Percentiles rank a stretch among this genome's conserved stretches.
phyloP scores from a whole-genome alignment of 495 filamentous ascomycete genomes.

The Pyrenula massariospora region DNA sequence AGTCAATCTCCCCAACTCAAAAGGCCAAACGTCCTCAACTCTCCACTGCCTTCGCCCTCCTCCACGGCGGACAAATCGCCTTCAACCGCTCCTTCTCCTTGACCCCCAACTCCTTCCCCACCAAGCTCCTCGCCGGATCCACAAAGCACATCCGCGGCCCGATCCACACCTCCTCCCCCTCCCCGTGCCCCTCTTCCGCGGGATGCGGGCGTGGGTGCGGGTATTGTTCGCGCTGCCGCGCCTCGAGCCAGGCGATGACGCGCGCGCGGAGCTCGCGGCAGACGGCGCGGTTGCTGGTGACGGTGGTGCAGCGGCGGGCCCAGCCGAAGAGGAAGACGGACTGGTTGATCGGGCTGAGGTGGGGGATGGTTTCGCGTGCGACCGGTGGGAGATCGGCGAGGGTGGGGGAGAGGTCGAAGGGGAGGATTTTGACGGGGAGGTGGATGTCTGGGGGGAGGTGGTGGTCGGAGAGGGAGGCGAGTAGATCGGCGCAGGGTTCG shows the following conservation, averaged over 20 bases:
- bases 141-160: neutral
- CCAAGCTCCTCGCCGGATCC: neutral
- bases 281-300: conserved; percentile 55
- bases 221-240: neutral
- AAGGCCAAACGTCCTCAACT: too few species aligned
- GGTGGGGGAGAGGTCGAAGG: conserved; percentile 17
- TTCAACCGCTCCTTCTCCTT: neutral
- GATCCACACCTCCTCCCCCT: neutral
- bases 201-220: neutral
- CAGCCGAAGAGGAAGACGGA: conserved; percentile 63
- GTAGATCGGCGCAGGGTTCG: neutral
- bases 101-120: neutral
- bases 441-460: conserved; percentile 31
- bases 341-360: conserved; percentile 49
- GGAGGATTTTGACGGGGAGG: conserved; percentile 40
- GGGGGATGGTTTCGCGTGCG: conserved; percentile 23
- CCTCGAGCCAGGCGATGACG: neutral
- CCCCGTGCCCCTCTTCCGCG: too few species aligned
- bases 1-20: too few species aligned
- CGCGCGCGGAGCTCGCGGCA: conserved; percentile 46
- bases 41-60: neutral
- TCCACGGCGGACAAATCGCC: neutral
- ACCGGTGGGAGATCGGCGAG: conserved; percentile 22
- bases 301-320: conserved; percentile 44
- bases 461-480: conserved; percentile 30